phyloP scores from a whole-genome alignment of 805 yeast genomes.

The Maudiozyma bulderi region DNA sequence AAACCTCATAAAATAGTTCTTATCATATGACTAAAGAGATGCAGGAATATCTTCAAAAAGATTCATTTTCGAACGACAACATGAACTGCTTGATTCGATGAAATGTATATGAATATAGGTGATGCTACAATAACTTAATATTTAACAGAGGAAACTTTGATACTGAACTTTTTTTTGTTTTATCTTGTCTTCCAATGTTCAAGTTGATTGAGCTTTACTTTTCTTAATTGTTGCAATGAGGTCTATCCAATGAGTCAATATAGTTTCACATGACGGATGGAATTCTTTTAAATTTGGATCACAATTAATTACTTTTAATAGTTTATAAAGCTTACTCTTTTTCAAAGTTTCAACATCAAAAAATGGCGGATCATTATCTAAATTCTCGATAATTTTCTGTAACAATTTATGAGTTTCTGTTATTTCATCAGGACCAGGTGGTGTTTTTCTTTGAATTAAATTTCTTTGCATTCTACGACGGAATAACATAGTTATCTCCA shows the following conservation, averaged over 20 bases:
- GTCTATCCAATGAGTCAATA: constrained; percentile 20
- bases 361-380: constrained; percentile 20
- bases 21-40: too few relatives aligned
- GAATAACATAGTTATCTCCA: constrained; percentile 22
- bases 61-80: too few relatives aligned
- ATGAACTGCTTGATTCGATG: too few relatives aligned
- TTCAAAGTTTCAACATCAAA: constrained; percentile 25
- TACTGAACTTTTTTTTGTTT: too few relatives aligned
- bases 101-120: too few relatives aligned
- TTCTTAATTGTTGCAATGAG: constrained; percentile 16
- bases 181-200: too few relatives aligned
- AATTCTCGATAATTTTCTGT: constrained; percentile 18
- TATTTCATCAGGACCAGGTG: constrained; percentile 19
- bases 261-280: constrained; percentile 21
- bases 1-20: too few relatives aligned
- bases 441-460: constrained; percentile 23
- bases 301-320: constrained; percentile 23
- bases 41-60: too few relatives aligned
- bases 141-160: too few relatives aligned
- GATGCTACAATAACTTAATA: too few relatives aligned
- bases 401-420: constrained; percentile 22
- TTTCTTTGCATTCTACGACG: constrained; percentile 27
- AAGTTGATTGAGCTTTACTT: constrained; percentile 10
- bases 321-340: constrained; percentile 24
- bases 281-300: constrained; percentile 20